Evolutionary conservation across 805 yeast genomes (phyloP), one percentile per base, ranked within the genome.

Genomic region (Middelhovenomyces tepae): DNA sequence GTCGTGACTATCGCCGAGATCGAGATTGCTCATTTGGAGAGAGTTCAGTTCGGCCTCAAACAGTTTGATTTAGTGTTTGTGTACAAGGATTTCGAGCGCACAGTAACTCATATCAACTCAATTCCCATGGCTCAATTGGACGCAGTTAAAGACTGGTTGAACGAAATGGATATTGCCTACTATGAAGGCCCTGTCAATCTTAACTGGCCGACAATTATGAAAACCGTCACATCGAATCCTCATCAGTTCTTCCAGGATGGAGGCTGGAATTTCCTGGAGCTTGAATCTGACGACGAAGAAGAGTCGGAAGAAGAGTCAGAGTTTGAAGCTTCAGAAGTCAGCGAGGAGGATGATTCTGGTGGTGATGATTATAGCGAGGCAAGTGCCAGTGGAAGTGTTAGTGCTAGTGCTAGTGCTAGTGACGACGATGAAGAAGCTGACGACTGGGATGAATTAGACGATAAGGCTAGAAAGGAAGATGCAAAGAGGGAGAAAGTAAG

Each of bases 31-130:
- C 94, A 89, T 59, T 66, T 91, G 50, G 98, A 91, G 69, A 81
- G 98, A 67, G 94, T 91, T 25, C 95, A 86, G 59, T 91, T 91
- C 57, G 98, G 98, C 2, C 71, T 91, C 52, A 86, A 86, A 64
- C 91, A 91, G 61, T 91, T 91, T 48, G 98, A 91, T 65, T 60
- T 91, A 57, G 98, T 91, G n/a, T 86, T 91, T 58, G 87, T 91
- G 2, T 89, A 81, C 62, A 89, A 87, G 57, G 97, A 91, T 58
- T 87, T 86, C 57, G 65, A 69, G 41, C 75, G 71, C 50, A 84
- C 96, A 1, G 95, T 85, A 7, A 83, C 83, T 14, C 96, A 89
- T 56, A 75, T 91, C 43, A 89, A 89, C 57, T 86, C 97, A 3
- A 85, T 91, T 39, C 96, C 97, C 22, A 84, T 86, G 73, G 93